Base-by-base conservation (phyloP, 805 yeast genomes). In the Ogataea henricii region DNA sequence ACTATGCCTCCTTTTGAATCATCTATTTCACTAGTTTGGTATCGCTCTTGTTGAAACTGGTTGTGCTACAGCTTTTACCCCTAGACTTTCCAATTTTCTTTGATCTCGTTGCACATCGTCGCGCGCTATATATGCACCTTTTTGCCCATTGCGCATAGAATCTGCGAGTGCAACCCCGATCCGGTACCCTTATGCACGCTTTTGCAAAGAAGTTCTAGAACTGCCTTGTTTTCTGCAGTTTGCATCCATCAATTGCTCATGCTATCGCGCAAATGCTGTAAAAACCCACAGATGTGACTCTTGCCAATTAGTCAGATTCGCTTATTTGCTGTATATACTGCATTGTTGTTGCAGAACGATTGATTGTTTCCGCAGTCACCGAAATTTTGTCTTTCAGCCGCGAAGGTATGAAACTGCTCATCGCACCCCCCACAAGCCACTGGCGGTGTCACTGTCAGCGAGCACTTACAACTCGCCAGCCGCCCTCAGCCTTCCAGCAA, bases 271-370 rank as follows among this genome's bases (percentile, higher is more conserved):
- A 26, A 36, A 6, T 6, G 18, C 26, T 21, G 18, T 6, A 16
- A 16, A n/a, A 20, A 13, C 14, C 17, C 23, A 18, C 37, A 17
- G 13, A 34, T 16, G 22, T 20, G 20, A 18, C 20, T 3, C 23
- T n/a, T 20, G n/a, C 4, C n/a, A 34, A 17, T 21, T 25, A 25
- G 8, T 25, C 30, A 22, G 32, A 22, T 20, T 39, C 42, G 42
- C 42, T 26, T 39, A 39, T 39, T 39, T 39, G 42, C 42, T 25
- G 42, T 30, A 30, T 30, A n/a, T 30, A 30, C 26, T 9, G 34
- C 9, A n/a, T n/a, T n/a, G n/a, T n/a, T 30, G 16, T 30, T 34
- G 37, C 37, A 20, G 12, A n/a, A 20, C 23, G 37, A 34, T 34
- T 17, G 37, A 34, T 34, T 34, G 37, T 34, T 34, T 20, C 4